Evolutionary conservation across 1,139 yeast genomes (phyloP), one percentile per base, ranked within the genome.

Genomic region (Magnusiomyces tetraspermus): DNA sequence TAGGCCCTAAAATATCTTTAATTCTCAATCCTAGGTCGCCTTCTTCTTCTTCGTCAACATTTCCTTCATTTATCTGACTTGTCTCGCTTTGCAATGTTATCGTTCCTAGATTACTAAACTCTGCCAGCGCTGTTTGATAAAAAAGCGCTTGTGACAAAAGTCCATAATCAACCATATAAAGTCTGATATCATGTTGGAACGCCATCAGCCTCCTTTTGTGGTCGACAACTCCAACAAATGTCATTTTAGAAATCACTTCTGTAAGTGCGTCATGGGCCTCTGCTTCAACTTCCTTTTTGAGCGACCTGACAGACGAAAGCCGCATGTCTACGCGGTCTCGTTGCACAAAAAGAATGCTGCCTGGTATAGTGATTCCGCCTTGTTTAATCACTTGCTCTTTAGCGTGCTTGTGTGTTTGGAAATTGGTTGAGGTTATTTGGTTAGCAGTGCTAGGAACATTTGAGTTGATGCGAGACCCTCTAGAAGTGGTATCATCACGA

Each of bases 201-300:
- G 96, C 85, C 17, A 85, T 82, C 19, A 92, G 69, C 41, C 97
- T 72, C 58, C 80, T 76, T 3, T 67, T 64, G 26, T 77, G 78
- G 65, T 90, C 97, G 1, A 87, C 92, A 3, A 92, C 71, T 0
- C 99, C 98, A 10, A 92, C 83, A 63, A 77, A 88, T 0, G 83
- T 79, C 51, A 85, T 79, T 55, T 85, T 80, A 21, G 83, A 77
- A 65, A 92, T 80, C 0, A 87, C 69, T 45, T 79, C 77, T 0
- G 96, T 83, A 30, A 92, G 67, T 3, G 76, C 75, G 31, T 71
- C 68, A 63, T 84, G 78, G 0, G 78, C 71, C 0, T 67, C 58
- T 0, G 61, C 61, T 46, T 79, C 78, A 1, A 85, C 76, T 13
- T 75, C 77, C 19, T 71, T 66, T 30, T 83, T 71, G 2, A 92